Base-by-base conservation (phyloP, 805 yeast species). In the Priceomyces fermenticarens region DNA sequence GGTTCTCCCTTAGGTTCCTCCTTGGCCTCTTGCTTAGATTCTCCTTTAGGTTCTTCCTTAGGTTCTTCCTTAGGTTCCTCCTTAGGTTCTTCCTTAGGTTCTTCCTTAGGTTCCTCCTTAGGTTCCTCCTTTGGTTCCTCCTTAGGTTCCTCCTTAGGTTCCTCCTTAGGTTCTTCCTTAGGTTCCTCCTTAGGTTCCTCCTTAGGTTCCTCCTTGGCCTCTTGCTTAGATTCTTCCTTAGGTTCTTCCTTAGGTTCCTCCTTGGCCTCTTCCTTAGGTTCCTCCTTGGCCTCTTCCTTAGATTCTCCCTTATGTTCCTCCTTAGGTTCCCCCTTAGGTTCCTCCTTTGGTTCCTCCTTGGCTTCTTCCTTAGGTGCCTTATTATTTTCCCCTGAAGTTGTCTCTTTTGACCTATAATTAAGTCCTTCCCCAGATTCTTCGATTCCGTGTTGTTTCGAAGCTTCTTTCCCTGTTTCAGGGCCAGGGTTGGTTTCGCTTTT, bases 31-130 rank as follows among this genome's bases (percentile, higher is more conserved):
- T 3, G 13, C 9, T 32, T 31, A n/a, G n/a, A n/a, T 16, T 32
- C 30, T 36, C 17, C 27, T 34, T 42, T n/a, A n/a, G n/a, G n/a
- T n/a, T n/a, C 27, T 36, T n/a, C 9, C 29, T 37, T 37, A 34
- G 13, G 8, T 14, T 32, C 35, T 10, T 10, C 30, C 10, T 20
- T 29, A 9, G 10, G 11, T 28, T 13, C 14, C 7, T n/a, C 23
- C 35, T 17, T 29, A 9, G 11, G 13, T 25, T 35, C 23, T n/a
- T n/a, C n/a, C n/a, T n/a, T n/a, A n/a, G n/a, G 11, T 28, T 28
- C 30, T 13, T 28, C 12, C 12, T 28, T n/a, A 13, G 11, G 12
- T 28, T 28, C 12, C 3, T 4, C 4, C 12, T n/a, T n/a, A 28
- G 11, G 4, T n/a, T 3, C n/a, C n/a, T n/a, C n/a, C n/a, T n/a